Evolutionary conservation across 257 asterid genomes (phyloP).

Genomic region (Orobanche coerulescens): DNA sequence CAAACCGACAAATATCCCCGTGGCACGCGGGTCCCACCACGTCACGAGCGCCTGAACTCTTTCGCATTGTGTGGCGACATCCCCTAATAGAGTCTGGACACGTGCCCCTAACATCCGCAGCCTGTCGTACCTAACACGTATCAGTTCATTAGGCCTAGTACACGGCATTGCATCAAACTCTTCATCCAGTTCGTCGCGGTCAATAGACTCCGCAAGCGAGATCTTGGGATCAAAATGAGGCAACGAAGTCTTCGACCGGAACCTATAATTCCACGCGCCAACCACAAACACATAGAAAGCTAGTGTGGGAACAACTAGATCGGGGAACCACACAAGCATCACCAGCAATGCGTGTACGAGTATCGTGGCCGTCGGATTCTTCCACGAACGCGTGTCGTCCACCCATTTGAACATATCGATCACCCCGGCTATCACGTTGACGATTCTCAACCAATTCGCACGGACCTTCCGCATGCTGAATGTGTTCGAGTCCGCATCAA

Average conservation of each 20-base stretch:
- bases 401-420: conserved; percentile 62
- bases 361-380: conserved; percentile 60
- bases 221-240: conserved; percentile 66
- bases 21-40: conserved; percentile 93
- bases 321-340: conserved; percentile 78
- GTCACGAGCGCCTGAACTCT: conserved; percentile 72
- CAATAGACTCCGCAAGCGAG: conserved; percentile 51
- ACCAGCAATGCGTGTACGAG: conserved; percentile 65
- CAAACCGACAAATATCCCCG: conserved; percentile 71
- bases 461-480: conserved; percentile 76
- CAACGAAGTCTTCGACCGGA: conserved; percentile 38
- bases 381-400: conserved; percentile 86
- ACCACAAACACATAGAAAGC: conserved; percentile 65
- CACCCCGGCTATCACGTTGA: conserved; percentile 60
- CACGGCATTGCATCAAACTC: conserved; percentile 76
- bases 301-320: conserved; percentile 57
- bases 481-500: conserved; percentile 59
- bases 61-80: conserved; percentile 79
- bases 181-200: conserved; percentile 71
- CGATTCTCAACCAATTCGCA: conserved; percentile 72
- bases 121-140: conserved; percentile 65
- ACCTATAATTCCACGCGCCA: conserved; percentile 82
- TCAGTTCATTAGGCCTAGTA: conserved; percentile 41
- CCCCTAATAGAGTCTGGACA: conserved; percentile 65
- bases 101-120: conserved; percentile 70